Base-by-base conservation (phyloP, 1,284 basidiomycete species). In the Irpex lacteus region DNA sequence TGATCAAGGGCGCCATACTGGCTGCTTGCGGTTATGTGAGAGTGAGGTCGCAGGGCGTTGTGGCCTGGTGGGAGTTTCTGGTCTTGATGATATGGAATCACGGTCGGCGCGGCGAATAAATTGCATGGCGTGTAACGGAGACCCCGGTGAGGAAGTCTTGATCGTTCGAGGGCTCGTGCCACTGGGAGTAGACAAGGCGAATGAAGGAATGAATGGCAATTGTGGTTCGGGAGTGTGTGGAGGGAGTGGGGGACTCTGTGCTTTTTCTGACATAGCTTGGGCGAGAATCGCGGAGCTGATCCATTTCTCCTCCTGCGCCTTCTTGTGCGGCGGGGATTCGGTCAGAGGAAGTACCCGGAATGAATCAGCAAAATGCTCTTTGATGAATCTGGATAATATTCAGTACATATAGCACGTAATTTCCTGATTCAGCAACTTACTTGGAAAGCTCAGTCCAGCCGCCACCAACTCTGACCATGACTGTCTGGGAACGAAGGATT, bases 401-500 rank as follows among this genome's bases (percentile, higher is more conserved):
- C 60, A 70, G 57, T 58, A 15, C 13, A 15, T 40, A 49, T 40
- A 53, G 57, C 49, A 50, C 64, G 18, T 11, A 52, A 52, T 5
- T 59, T 47, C n/a, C 40, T 47, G 47, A 19, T 38, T 52, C 60
- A 58, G 59, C 21, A 7, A 81, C 88, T 64, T 74, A 95, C 94
- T 88, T 94, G 9, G 92, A 94, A 63, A 97, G 77, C 75, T 96
- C 95, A 62, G 87, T 81, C 95, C 95, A 97, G n/a, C 95, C 95
- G 55, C 95, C 95, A 36, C 95, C 95, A 15, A 96, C 93, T 65
- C 95, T 87, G 50, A 98, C 94, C 95, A 98, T 97, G 66, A 97
- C 95, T 0, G 92, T 96, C 69, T 94, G 90, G 2, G 92, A 95
- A n/a, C 94, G 87, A 40, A 97, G 77, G 63, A 97, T 96, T 19